Percentiles rank a stretch among this genome's conserved stretches.
These are phyloP conservation scores for Mallotus japonicus DNA, from an alignment of 441 rosid species.

Conservation along the genomic window DNA sequence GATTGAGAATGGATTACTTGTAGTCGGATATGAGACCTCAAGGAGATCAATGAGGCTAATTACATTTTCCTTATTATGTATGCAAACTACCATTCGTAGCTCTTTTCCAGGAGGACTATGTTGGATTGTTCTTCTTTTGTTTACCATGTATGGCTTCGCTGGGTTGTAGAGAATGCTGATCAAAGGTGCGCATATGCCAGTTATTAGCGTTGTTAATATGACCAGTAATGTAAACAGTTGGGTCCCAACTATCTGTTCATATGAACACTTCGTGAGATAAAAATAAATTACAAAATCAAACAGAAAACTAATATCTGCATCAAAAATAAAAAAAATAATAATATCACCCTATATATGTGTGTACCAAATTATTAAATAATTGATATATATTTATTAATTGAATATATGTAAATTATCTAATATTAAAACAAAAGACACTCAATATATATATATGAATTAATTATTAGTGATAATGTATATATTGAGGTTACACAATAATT, in stretches of 20 bases:
- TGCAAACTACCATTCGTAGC: slow-evolving; percentile 44
- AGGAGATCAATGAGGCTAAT: slow-evolving; percentile 51
- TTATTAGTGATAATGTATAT: too few relatives aligned
- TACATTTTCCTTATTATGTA: slow-evolving; percentile 41
- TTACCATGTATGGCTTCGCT: slow-evolving; percentile 61
- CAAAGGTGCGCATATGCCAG: slow-evolving; percentile 38
- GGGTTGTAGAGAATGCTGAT: slow-evolving; percentile 66
- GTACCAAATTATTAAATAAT: too few relatives aligned
- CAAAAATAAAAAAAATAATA: too few relatives aligned
- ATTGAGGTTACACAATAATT: too few relatives aligned
- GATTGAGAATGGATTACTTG: slow-evolving; percentile 38
- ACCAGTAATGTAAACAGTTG: slow-evolving; percentile 42
- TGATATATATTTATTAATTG: too few relatives aligned
- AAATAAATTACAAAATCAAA: background rate
- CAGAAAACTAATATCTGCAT: too few relatives aligned
- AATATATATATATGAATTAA: too few relatives aligned
- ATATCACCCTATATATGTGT: too few relatives aligned
- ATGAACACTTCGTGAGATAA: background rate
- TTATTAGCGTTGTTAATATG: slow-evolving; percentile 32
- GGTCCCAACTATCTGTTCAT: slow-evolving; percentile 34
- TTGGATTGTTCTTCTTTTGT: slow-evolving; percentile 66
- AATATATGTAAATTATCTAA: too few relatives aligned
- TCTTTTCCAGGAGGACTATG: slow-evolving; percentile 46
- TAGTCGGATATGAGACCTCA: slow-evolving; percentile 51
- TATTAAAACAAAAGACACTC: too few relatives aligned